Percentiles rank a stretch among this genome's conserved stretches.
Conservation (phyloP, 2,329 filamentous ascomycete species). For the Nothophoma quercina region DNA sequence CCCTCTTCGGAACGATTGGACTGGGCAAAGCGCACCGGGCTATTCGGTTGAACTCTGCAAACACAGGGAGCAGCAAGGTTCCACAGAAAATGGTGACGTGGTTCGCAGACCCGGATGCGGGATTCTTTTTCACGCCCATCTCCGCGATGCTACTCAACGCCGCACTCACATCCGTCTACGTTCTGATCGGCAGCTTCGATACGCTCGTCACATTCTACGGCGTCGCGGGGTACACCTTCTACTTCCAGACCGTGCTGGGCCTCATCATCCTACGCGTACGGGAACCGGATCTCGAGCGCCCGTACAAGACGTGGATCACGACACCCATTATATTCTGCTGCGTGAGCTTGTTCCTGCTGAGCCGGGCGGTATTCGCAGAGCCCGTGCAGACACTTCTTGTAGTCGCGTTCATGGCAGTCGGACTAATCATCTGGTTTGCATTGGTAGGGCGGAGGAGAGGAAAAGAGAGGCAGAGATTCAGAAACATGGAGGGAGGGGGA, state of each 20-base stretch:
- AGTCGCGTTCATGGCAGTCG: constrained; percentile 80
- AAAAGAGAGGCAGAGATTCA: constrained; percentile 38
- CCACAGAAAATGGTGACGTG: constrained; percentile 33
- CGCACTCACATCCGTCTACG: constrained; percentile 75
- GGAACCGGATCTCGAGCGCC: constrained; percentile 86
- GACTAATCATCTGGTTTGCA: constrained; percentile 89
- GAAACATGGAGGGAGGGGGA: constrained; percentile 26
- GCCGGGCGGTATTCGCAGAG: constrained; percentile 86
- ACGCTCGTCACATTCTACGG: constrained; percentile 97
- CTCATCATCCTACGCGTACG: constrained; percentile 87
- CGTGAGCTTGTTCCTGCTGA: constrained; percentile 90
- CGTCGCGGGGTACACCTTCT: constrained; percentile 95
- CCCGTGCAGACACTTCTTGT: constrained; percentile 90
- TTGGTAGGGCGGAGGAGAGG: constrained; percentile 67
- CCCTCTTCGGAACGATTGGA: constrained; percentile 83
- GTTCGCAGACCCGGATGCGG: constrained; percentile 69
- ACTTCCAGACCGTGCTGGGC: constrained; percentile 93
- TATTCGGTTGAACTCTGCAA: constrained; percentile 39
- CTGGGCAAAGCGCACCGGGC: constrained; percentile 59
- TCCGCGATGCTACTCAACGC: constrained; percentile 87
- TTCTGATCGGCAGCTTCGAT: constrained; percentile 86
- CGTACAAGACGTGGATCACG: constrained; percentile 95
- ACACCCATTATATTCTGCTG: constrained; percentile 99
- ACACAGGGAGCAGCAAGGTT: constrained; percentile 31
- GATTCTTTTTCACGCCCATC: constrained; percentile 92